Evolutionary conservation across 768 basidiomycete species (phyloP), one percentile per base, ranked within the genome.

Genomic region (Hemileccinum impolitum): DNA sequence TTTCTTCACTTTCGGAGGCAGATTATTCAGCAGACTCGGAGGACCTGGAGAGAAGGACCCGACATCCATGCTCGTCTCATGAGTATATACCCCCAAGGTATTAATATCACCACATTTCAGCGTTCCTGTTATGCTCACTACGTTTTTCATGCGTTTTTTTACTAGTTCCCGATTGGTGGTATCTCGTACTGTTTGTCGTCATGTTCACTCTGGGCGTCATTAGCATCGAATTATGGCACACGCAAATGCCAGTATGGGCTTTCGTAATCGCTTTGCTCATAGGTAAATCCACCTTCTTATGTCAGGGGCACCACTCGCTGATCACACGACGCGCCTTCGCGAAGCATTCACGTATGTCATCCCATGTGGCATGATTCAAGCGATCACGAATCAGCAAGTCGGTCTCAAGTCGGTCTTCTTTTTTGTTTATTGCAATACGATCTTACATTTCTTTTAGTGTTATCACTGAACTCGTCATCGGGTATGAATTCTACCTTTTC

Each of bases 121-220:
- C 32, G 30, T 18, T 36, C n/a, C 15, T 3, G 3, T 46, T 23
- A 9, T 30, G 17, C 35, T 59, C 6, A 45, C 11, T 18, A 11
- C 7, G 3, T 11, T 13, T 14, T 4, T 15, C 17, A 6, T 25
- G 8, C 40, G 8, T 37, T 42, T 37, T 42, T 9, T 35, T 12
- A 8, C 30, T 85, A 66, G 84, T 92, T 14, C 90, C 90, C 1
- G 79, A 90, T 51, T 91, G 87, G 89, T 93, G 90, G 90, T 93
- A 91, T 63, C 63, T 72, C 9, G 60, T 75, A 37, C 75, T 93
- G 43, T 88, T 90, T 67, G 17, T 47, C 77, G 76, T 82, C 51
- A 85, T 86, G 80, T 88, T 88, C 58, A 75, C 70, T 0, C 77
- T 86, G 48, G 85, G 87, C 46, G 67, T 88, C 31, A 64, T 90